A percentile compares a stretch with the other conserved stretches of the same genome.
These are phyloP conservation scores for Neonectria punicea DNA, from an alignment of 2,329 filamentous ascomycete species.

Conservation along the genomic window DNA sequence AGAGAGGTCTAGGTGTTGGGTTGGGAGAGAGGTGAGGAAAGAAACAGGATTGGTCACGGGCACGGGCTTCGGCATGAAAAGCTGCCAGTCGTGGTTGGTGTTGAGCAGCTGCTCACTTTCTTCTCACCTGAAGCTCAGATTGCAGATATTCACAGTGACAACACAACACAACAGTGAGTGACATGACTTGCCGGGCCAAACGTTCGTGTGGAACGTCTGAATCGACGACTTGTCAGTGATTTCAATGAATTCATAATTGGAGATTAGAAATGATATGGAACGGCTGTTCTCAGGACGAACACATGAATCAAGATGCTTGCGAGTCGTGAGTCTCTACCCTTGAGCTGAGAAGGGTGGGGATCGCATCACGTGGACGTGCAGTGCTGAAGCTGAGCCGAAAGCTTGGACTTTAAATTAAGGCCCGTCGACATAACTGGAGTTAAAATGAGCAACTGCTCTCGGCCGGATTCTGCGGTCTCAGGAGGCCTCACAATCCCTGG, in stretches of 20 bases:
- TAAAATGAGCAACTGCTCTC: constrained; percentile 6
- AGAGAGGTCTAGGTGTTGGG: neutral
- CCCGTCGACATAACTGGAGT: neutral
- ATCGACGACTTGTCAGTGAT: neutral
- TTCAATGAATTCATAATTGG: neutral
- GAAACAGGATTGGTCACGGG: neutral
- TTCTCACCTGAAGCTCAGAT: neutral
- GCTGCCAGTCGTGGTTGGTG: neutral
- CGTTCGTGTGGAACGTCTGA: neutral
- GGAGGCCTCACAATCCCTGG: constrained; percentile 17
- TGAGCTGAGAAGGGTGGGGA: neutral
- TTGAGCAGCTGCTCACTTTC: constrained; percentile 4
- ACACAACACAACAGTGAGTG: neutral
- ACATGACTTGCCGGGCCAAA: neutral
- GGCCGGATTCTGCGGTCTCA: constrained; percentile 14
- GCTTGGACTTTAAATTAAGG: constrained; percentile 9
- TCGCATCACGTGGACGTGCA: constrained; percentile 6
- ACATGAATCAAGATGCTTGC: neutral
- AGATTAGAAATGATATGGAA: neutral
- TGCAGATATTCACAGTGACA: neutral
- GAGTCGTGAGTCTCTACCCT: neutral
- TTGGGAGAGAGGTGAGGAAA: neutral
- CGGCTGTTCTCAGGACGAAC: neutral
- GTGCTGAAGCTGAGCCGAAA: too few relatives aligned
- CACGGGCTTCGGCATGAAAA: neutral